phyloP scores from a whole-genome alignment of 2,329 filamentous ascomycete genomes.

The Triangularia setosa region DNA sequence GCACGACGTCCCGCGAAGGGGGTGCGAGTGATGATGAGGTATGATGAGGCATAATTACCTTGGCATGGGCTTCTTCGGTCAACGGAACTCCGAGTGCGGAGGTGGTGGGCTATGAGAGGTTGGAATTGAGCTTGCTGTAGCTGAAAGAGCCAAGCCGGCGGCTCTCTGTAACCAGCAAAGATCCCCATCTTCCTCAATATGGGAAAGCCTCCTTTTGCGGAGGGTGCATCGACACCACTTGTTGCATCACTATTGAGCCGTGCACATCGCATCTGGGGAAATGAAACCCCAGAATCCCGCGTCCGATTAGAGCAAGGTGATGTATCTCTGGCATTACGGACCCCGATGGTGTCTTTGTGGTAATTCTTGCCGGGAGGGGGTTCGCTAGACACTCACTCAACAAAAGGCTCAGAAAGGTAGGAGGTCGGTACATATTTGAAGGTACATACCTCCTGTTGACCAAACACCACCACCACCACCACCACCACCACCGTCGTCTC shows the following conservation, averaged over 20 bases:
- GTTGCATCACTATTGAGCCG: background rate
- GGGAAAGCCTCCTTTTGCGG: conserved; percentile 5
- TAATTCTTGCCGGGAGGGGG: background rate
- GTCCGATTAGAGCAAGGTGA: background rate
- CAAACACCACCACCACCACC: background rate
- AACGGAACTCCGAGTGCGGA: conserved; percentile 16
- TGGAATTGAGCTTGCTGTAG: background rate
- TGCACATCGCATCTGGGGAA: background rate
- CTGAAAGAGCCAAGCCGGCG: conserved; percentile 20
- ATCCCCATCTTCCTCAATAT: conserved; percentile 15
- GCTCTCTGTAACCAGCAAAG: conserved; percentile 16
- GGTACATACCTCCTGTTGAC: background rate
- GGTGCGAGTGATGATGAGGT: background rate
- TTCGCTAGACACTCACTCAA: background rate
- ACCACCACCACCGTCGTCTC: background rate
- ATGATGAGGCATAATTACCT: background rate
- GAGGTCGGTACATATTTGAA: background rate
- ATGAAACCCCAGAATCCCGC: conserved; percentile 5
- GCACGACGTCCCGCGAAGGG: background rate
- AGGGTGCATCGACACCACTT: background rate
- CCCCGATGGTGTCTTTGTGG: background rate
- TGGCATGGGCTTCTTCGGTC: background rate
- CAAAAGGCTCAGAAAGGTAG: conserved; percentile 2
- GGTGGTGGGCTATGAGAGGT: background rate
- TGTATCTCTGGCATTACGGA: background rate